phyloP scores from a whole-genome alignment of 768 basidiomycete genomes.

The Pleurotus ostreatus region DNA sequence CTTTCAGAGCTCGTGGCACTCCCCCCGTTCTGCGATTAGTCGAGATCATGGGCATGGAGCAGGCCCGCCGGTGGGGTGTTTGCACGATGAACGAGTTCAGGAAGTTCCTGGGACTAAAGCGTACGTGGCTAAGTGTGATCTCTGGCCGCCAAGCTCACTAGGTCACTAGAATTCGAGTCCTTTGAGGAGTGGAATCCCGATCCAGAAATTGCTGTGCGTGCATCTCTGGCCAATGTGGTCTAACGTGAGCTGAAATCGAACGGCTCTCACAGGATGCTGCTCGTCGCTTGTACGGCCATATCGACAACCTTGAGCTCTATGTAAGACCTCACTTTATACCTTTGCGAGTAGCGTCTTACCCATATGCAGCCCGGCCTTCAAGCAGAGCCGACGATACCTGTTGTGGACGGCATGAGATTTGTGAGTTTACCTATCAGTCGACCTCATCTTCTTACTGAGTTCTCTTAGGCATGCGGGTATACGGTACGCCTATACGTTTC shows the following conservation, averaged over 20 bases:
- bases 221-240: not conserved
- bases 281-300: slow-evolving; percentile 26
- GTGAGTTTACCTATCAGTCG: not conserved
- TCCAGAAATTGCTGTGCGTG: slow-evolving; percentile 36
- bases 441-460: not conserved
- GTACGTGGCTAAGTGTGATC: slow-evolving; percentile 16
- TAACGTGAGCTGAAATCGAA: too few relatives aligned
- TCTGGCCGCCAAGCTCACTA: too few relatives aligned
- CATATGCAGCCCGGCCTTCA: slow-evolving; percentile 23
- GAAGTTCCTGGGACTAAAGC: slow-evolving; percentile 42
- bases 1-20: slow-evolving; percentile 44
- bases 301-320: slow-evolving; percentile 37
- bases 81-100: slow-evolving; percentile 58
- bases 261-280: slow-evolving; percentile 22
- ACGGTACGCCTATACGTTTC: slow-evolving; percentile 29
- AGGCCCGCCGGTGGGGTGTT: slow-evolving; percentile 51
- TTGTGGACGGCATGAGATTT: slow-evolving; percentile 48
- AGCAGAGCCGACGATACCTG: slow-evolving; percentile 51
- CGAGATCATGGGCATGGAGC: slow-evolving; percentile 54
- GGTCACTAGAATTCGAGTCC: slow-evolving; percentile 29
- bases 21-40: slow-evolving; percentile 43
- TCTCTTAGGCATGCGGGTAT: slow-evolving; percentile 45
- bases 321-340: slow-evolving; percentile 5
- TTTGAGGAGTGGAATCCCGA: slow-evolving; percentile 58
- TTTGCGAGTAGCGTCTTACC: not conserved